phyloP scores from a whole-genome alignment of 129 eudicot species.

The Pseudognaphalium luteoalbum region DNA sequence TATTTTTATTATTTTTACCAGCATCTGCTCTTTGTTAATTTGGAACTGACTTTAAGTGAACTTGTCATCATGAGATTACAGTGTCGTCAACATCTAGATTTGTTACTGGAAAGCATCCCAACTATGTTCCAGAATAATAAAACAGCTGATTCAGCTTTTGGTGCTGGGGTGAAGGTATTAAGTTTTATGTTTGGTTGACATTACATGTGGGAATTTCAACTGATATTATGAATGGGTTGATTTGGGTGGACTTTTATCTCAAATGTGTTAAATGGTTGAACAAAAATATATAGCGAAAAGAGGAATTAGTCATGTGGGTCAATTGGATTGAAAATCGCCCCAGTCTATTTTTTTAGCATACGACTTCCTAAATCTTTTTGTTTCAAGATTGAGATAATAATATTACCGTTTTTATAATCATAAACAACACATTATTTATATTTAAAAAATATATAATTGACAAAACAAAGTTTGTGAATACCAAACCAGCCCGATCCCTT shows the following conservation, averaged over 20 bases:
- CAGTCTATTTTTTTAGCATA: background rate
- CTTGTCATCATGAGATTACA: conserved; percentile 38
- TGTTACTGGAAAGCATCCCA: conserved; percentile 84
- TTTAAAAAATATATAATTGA: background rate
- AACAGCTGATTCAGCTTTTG: conserved; percentile 91
- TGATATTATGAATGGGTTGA: background rate
- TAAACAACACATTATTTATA: background rate
- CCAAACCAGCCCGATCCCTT: background rate
- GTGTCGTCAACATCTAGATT: conserved; percentile 87
- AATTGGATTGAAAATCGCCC: background rate
- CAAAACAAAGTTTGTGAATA: background rate
- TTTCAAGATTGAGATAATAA: background rate
- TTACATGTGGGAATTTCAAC: background rate
- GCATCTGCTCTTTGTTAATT: background rate
- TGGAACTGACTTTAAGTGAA: conserved; percentile 13
- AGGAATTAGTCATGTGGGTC: background rate
- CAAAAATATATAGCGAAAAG: background rate
- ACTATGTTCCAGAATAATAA: conserved; percentile 80
- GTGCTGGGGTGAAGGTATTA: conserved; percentile 89
- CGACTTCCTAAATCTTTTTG: background rate
- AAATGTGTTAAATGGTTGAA: background rate
- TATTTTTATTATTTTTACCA: no score
- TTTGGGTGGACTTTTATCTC: background rate
- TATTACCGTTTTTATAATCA: background rate
- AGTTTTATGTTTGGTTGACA: background rate